A percentile compares a stretch with the other conserved stretches of the same genome.
These are phyloP conservation scores for Paecilomyces sp. DNA, from an alignment of 2,329 filamentous ascomycete species.

Conservation along the genomic window DNA sequence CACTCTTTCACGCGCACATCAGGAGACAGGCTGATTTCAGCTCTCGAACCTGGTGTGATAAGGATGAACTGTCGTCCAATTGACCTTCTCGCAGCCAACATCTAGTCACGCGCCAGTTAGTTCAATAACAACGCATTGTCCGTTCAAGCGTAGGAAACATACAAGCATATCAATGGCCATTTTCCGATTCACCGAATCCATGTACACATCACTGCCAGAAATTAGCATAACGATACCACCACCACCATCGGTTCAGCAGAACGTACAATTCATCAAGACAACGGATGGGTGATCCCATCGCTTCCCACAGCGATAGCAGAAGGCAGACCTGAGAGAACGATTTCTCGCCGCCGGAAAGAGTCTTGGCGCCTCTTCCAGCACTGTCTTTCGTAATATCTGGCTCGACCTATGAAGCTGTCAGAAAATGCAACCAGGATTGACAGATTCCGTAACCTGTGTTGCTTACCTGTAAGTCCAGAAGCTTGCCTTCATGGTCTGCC, in stretches of 20 bases:
- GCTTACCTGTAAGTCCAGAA: conserved; percentile 65
- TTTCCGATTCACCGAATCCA: conserved; percentile 93
- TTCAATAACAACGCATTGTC: conserved; percentile 1
- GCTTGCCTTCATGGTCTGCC: conserved; percentile 67
- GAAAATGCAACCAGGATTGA: background rate
- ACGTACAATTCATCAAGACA: conserved; percentile 86
- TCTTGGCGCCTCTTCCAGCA: conserved; percentile 77
- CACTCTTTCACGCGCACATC: conserved; percentile 40
- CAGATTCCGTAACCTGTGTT: background rate
- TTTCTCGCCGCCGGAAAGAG: conserved; percentile 91
- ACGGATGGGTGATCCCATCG: conserved; percentile 90
- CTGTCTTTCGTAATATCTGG: conserved; percentile 63
- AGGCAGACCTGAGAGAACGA: conserved; percentile 97
- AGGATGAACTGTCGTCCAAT: conserved; percentile 93
- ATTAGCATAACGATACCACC: conserved; percentile 10
- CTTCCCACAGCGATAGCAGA: conserved; percentile 89
- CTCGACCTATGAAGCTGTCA: conserved; percentile 42
- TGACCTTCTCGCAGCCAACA: conserved; percentile 73
- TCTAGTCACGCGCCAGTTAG: conserved; percentile 41
- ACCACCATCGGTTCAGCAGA: background rate
- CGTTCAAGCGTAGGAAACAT: conserved; percentile 29
- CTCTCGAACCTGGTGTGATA: conserved; percentile 86
- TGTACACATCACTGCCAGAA: conserved; percentile 71
- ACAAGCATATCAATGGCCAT: conserved; percentile 92
- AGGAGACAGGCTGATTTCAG: conserved; percentile 37